These are phyloP conservation scores for Aspergillus steynii DNA, from an alignment of 495 filamentous ascomycete species.

Conservation along the genomic window DNA sequence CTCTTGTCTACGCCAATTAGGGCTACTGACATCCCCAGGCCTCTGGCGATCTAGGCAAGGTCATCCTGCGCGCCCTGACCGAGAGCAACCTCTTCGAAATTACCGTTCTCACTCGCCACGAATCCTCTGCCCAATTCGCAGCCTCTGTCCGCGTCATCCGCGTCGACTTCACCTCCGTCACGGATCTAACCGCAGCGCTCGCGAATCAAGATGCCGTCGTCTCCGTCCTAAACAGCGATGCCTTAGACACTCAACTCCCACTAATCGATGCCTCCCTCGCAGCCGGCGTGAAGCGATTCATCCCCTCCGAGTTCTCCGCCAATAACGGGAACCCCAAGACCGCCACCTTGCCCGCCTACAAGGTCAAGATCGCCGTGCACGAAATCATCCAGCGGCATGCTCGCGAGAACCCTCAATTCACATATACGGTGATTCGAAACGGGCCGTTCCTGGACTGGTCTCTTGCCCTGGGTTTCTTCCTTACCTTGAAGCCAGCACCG, in stretches of 20 bases:
- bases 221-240: background rate
- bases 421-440: slow-evolving; percentile 8
- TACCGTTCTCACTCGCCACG: background rate
- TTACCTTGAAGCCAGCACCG: slow-evolving; percentile 1
- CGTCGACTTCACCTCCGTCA: background rate
- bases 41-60: background rate
- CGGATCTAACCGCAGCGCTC: background rate
- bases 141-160: background rate
- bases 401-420: slow-evolving; percentile 1
- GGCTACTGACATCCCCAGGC: slow-evolving; percentile 1
- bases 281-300: slow-evolving; percentile 9
- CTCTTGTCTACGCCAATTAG: background rate
- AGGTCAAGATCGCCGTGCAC: background rate
- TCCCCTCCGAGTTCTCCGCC: slow-evolving; percentile 9
- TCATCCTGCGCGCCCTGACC: slow-evolving; percentile 4
- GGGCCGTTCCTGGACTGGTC: slow-evolving; percentile 12
- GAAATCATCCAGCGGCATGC: background rate
- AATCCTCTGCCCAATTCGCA: background rate
- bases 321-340: slow-evolving; percentile 8
- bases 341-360: slow-evolving; percentile 4
- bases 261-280: slow-evolving; percentile 6
- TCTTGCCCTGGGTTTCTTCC: background rate
- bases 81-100: background rate
- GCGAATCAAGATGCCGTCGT: background rate
- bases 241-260: background rate